Conservation (phyloP, 2,329 filamentous ascomycete species). For the Dothideomycetidae sp. region DNA sequence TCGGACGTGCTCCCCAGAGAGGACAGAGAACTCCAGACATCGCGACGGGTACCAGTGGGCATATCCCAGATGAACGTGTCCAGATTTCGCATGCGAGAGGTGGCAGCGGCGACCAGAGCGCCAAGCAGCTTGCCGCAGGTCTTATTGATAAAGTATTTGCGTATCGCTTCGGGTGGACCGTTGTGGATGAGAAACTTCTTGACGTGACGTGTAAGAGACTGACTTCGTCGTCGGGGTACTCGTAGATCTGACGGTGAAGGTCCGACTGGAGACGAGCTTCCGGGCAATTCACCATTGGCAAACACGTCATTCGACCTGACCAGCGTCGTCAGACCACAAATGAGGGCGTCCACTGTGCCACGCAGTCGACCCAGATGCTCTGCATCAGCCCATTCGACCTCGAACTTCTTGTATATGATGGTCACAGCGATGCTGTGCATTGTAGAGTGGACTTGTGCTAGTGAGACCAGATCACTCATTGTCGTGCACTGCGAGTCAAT, state of each 20-base stretch:
- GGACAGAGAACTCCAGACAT: constrained; percentile 66
- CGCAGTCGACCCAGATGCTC: constrained; percentile 49
- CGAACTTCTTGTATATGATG: constrained; percentile 70
- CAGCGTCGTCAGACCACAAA: constrained; percentile 66
- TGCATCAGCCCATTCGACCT: constrained; percentile 76
- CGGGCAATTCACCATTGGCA: constrained; percentile 32
- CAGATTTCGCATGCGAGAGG: constrained; percentile 69
- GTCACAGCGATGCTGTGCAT: constrained; percentile 63
- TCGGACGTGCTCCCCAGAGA: constrained; percentile 50
- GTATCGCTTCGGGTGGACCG: constrained; percentile 62
- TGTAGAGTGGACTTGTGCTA: constrained; percentile 64
- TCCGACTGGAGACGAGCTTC: constrained; percentile 12
- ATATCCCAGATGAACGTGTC: constrained; percentile 81
- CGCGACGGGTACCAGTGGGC: constrained; percentile 68
- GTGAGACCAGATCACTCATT: constrained; percentile 66
- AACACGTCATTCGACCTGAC: constrained; percentile 58
- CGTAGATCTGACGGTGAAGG: constrained; percentile 2
- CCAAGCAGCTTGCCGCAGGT: constrained; percentile 83
- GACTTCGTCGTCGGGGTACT: constrained; percentile 41
- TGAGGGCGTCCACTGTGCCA: constrained; percentile 66
- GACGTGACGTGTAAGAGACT: constrained; percentile 65
- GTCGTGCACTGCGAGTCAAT: constrained; percentile 68
- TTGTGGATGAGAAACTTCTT: constrained; percentile 78
- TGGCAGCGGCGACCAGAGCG: constrained; percentile 61
- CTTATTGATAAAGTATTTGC: constrained; percentile 68